phyloP scores from a whole-genome alignment of 1,284 basidiomycete species.

The Puccinia triticina region DNA sequence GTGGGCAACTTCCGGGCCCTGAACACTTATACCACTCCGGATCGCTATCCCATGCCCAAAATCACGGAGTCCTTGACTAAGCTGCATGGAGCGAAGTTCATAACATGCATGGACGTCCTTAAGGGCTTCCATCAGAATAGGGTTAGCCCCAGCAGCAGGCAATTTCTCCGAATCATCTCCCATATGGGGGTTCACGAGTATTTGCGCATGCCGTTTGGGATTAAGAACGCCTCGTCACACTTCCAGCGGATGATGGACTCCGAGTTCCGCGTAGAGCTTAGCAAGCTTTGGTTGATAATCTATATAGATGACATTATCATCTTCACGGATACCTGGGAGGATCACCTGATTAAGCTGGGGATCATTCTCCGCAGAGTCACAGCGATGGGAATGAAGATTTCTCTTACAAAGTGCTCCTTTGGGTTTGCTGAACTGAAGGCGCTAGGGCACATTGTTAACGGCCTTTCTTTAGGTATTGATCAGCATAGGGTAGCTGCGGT shows the following conservation, averaged over 20 bases:
- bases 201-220: background rate
- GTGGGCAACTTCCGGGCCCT: too few relatives aligned
- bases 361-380: background rate
- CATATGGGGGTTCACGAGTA: background rate
- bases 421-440: background rate
- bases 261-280: background rate
- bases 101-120: conserved; percentile 5
- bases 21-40: too few relatives aligned
- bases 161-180: background rate
- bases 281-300: background rate
- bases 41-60: too few relatives aligned
- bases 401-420: too few relatives aligned
- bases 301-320: conserved; percentile 26
- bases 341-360: background rate
- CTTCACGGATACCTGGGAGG: background rate
- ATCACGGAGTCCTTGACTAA: background rate
- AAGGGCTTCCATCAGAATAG: conserved; percentile 27
- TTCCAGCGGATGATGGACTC: background rate
- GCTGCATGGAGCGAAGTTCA: background rate
- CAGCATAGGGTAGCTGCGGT: conserved; percentile 21
- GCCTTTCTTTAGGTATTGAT: background rate
- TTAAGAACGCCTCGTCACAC: conserved; percentile 11
- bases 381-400: background rate
- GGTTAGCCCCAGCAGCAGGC: background rate
- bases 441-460: too few relatives aligned